Conservation (phyloP, 140 eudicot species). For the Senecio squalidus region DNA sequence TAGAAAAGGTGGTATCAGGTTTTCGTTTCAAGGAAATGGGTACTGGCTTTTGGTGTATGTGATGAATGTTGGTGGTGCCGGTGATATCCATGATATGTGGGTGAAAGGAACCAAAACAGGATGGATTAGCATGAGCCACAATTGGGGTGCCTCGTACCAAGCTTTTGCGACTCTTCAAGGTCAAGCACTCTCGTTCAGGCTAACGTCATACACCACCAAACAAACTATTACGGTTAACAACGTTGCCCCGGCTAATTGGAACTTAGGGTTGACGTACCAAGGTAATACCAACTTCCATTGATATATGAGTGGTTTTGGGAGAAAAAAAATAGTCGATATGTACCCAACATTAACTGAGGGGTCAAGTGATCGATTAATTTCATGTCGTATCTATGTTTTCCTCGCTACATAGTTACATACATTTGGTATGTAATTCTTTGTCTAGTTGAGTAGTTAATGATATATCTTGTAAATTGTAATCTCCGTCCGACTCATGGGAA, state of each 20-base stretch:
- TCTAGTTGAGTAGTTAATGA: background rate
- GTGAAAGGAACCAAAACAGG: slow-evolving; percentile 76
- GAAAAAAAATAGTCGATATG: background rate
- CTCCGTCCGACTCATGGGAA: slow-evolving; percentile 11
- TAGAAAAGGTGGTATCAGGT: slow-evolving; percentile 54
- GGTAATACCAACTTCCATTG: slow-evolving; percentile 56
- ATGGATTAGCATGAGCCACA: slow-evolving; percentile 89
- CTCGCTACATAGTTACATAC: background rate
- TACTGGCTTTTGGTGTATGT: slow-evolving; percentile 78
- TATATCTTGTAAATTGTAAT: slow-evolving; percentile 2
- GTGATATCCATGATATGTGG: slow-evolving; percentile 63
- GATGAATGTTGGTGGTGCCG: slow-evolving; percentile 85
- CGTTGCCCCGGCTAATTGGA: slow-evolving; percentile 78
- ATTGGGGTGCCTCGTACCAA: slow-evolving; percentile 94
- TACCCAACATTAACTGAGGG: background rate
- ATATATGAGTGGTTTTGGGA: background rate
- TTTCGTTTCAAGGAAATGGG: slow-evolving; percentile 60
- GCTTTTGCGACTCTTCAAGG: slow-evolving; percentile 70
- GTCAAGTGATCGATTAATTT: background rate
- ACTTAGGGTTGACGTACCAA: slow-evolving; percentile 57
- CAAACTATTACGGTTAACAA: slow-evolving; percentile 57
- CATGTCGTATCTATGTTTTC: background rate
- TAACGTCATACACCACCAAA: slow-evolving; percentile 56
- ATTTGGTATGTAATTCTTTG: background rate
- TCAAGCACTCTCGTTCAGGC: slow-evolving; percentile 71